phyloP scores from a whole-genome alignment of 768 basidiomycete species.

The Cystofilobasidium capitatum region DNA sequence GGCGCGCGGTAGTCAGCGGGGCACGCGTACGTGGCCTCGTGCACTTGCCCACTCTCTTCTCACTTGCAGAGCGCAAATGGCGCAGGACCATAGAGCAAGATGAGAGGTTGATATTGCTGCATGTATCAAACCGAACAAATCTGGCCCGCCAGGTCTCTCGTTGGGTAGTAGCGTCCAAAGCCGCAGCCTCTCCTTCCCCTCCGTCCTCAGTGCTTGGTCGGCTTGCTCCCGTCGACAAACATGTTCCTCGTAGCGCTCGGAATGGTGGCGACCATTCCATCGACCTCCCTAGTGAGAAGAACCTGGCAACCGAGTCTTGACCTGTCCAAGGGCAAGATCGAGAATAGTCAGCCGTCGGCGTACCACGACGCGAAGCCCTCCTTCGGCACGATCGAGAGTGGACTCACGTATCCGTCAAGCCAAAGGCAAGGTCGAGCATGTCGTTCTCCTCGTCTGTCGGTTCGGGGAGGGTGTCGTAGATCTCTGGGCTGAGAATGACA shows the following conservation, averaged over 20 bases:
- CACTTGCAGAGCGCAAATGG: no score
- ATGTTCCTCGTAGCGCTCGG: slow-evolving; percentile 92
- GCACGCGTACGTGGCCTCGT: no score
- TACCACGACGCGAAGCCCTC: background rate
- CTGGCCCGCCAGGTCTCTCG: no score
- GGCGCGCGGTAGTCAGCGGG: no score
- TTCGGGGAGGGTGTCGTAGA: slow-evolving; percentile 79
- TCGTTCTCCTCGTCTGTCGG: slow-evolving; percentile 95
- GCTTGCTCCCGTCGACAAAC: slow-evolving; percentile 42
- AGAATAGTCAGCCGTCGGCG: background rate
- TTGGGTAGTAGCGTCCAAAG: no score
- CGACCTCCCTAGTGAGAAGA: slow-evolving; percentile 64
- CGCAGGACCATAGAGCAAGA: no score
- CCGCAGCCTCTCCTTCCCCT: background rate
- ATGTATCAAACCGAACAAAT: no score
- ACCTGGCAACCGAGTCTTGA: slow-evolving; percentile 49
- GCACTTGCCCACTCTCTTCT: no score
- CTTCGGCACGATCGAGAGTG: slow-evolving; percentile 18
- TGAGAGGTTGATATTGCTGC: no score
- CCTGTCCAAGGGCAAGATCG: slow-evolving; percentile 30
- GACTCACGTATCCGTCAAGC: slow-evolving; percentile 79
- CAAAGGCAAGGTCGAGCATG: slow-evolving; percentile 87
- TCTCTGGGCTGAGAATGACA: slow-evolving; percentile 68
- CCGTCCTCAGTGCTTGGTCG: slow-evolving; percentile 21
- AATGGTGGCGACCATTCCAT: slow-evolving; percentile 73